Evolutionary conservation across 805 yeast species (phyloP), one percentile per base, ranked within the genome.

Genomic region (Ogataea thermomethanolica): DNA sequence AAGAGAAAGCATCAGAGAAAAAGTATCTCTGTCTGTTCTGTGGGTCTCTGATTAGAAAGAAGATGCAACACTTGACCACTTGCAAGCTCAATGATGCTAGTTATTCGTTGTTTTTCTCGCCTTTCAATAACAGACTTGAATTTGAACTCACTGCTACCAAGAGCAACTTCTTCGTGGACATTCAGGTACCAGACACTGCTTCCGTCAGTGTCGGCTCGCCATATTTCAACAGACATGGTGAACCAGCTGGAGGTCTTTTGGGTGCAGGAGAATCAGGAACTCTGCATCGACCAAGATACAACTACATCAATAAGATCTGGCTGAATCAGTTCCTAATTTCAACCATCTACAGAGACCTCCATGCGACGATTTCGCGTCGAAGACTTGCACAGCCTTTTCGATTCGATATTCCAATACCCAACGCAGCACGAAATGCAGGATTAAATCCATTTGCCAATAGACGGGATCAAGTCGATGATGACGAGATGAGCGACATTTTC

Each of bases 161-260:
- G 38, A 55, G 29, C 25, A 51, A 58, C 8, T 36, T 52, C 26
- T 54, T 61, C 7, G 48, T 59, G 37, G 58, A 59, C n/a, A 58
- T 57, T 41, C 62, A 52, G 44, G 45, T 43, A 4, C 50, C 52
- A 10, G 31, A 38, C 15, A 40, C 50, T 2, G 46, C 43, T 28
- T 45, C 35, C 43, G 60, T 41, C 40, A 61, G 57, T 15, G 64
- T 67, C 75, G 46, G 74, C 74, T 40, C 86, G 0, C 93, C 91
- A 10, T 85, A 83, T 54, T 62, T 85, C 55, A 83, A 86, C 39
- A 67, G 69, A 5, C 89, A 84, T 59, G 95, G 95, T 15, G 93
- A 85, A 57, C 73, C 81, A 3, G 84, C 84, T 24, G 66, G 68
- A 8, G 73, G 73, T 13, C 69, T 79, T 3, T 65, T 70, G 45